A percentile compares a stretch with the other conserved stretches of the same genome.
phyloP scores from a whole-genome alignment of 78 protist genomes.

The Polysphondylium violaceum region DNA sequence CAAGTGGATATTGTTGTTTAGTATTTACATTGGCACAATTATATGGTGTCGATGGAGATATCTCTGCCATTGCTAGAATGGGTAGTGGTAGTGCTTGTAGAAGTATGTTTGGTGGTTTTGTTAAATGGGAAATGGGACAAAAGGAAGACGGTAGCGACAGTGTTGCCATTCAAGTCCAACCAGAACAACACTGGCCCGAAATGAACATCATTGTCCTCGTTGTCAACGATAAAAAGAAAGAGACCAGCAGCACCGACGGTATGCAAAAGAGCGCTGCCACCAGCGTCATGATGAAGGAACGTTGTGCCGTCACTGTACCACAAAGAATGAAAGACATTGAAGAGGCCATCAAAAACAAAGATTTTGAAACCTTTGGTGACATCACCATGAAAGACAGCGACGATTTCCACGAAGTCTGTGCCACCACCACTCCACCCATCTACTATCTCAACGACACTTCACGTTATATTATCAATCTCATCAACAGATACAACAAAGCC shows the following conservation, averaged over 20 bases:
- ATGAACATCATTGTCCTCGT: constrained; percentile 93
- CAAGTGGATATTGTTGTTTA: constrained; percentile 96
- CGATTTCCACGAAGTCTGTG: constrained; percentile 86
- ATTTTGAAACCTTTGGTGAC: constrained; percentile 92
- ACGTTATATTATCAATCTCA: constrained; percentile 78
- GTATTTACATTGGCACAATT: constrained; percentile 85
- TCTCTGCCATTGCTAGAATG: constrained; percentile 86
- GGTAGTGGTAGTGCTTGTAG: constrained; percentile 99
- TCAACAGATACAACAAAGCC: constrained; percentile 82
- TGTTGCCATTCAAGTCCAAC: constrained; percentile 60
- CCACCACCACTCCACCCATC: constrained; percentile 96
- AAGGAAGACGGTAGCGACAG: constrained; percentile 82
- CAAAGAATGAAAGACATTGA: constrained; percentile 85
- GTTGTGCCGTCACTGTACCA: constrained; percentile 83
- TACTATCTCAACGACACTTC: constrained; percentile 94
- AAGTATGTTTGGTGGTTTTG: constrained; percentile 97
- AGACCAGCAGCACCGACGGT: constrained; percentile 93
- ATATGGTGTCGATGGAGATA: constrained; percentile 75
- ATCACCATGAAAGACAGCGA: constrained; percentile 91
- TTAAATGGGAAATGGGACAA: constrained; percentile 95
- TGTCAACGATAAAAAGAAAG: constrained; percentile 94
- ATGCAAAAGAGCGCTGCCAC: constrained; percentile 95
- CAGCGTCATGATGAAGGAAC: constrained; percentile 75
- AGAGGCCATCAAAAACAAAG: constrained; percentile 83
- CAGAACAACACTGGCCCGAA: constrained; percentile 95